Percentiles rank a stretch among this genome's conserved stretches.
phyloP scores from a whole-genome alignment of 179 eudicot genomes.

The Spinacia oleracea region DNA sequence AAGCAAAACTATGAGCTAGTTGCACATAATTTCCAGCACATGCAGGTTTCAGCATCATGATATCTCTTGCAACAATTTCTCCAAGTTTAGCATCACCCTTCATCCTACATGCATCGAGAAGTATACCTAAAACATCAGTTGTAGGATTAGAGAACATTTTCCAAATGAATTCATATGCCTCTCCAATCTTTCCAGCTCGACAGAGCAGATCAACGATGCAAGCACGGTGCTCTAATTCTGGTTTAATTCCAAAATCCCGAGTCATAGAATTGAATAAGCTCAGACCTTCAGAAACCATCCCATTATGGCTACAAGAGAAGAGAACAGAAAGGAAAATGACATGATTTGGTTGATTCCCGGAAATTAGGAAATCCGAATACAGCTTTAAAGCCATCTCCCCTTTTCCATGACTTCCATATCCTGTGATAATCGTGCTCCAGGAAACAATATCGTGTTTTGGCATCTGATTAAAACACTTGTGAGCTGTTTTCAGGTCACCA shows the following conservation, averaged over 20 bases:
- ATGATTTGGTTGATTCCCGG: constrained; percentile 59
- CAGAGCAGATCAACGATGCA: constrained; percentile 83
- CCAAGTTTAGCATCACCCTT: constrained; percentile 57
- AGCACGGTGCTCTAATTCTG: constrained; percentile 70
- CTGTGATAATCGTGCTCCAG: constrained; percentile 77
- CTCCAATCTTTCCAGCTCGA: constrained; percentile 72
- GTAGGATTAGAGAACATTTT: constrained; percentile 51
- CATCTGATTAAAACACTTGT: constrained; percentile 61
- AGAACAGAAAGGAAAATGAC: constrained; percentile 68
- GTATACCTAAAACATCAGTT: constrained; percentile 68
- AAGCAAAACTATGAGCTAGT: constrained; percentile 72
- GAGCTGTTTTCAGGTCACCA: constrained; percentile 66
- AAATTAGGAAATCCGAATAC: constrained; percentile 44
- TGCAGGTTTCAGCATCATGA: constrained; percentile 43
- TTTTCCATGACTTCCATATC: constrained; percentile 83
- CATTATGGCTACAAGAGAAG: constrained; percentile 69
- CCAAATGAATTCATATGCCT: constrained; percentile 69
- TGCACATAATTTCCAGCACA: constrained; percentile 79
- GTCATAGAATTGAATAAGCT: constrained; percentile 62
- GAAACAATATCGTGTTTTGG: constrained; percentile 65
- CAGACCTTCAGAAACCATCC: constrained; percentile 67
- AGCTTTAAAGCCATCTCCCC: constrained; percentile 68
- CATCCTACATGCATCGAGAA: constrained; percentile 81
- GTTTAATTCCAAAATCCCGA: constrained; percentile 49
- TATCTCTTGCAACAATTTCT: constrained; percentile 54